These are phyloP conservation scores for Hypocrella siamensis DNA, from an alignment of 2,329 filamentous ascomycete species.

Conservation along the genomic window DNA sequence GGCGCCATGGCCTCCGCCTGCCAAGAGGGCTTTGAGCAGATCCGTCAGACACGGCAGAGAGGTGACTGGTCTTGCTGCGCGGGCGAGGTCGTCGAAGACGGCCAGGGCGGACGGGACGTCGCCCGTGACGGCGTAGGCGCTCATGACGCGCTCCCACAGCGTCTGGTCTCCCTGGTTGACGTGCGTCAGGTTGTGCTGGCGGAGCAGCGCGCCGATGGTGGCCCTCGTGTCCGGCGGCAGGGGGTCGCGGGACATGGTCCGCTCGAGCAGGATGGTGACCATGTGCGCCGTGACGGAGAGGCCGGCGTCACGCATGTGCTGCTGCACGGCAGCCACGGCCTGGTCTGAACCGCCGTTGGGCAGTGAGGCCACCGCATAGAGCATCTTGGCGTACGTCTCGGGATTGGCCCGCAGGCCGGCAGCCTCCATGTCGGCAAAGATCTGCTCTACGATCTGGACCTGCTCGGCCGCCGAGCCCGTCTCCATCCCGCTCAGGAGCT, in stretches of 20 bases:
- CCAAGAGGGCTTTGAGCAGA: constrained; percentile 21
- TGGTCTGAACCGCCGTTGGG: constrained; percentile 22
- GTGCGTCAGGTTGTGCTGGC: constrained; percentile 30
- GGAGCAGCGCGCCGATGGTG: constrained; percentile 42
- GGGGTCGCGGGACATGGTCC: constrained; percentile 44
- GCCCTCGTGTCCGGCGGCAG: constrained; percentile 33
- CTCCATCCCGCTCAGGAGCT: constrained; percentile 27
- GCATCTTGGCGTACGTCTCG: constrained; percentile 53
- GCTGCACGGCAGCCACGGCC: constrained; percentile 44
- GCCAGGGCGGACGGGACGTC: constrained; percentile 32
- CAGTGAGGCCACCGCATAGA: constrained; percentile 32
- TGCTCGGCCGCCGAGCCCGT: constrained; percentile 31
- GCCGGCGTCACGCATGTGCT: constrained; percentile 40
- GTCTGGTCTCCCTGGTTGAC: constrained; percentile 34
- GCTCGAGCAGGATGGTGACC: constrained; percentile 57
- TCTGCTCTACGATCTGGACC: constrained; percentile 29
- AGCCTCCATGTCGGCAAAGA: constrained; percentile 42
- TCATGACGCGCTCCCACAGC: constrained; percentile 56
- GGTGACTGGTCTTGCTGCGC: constrained; percentile 22
- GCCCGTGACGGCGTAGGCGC: constrained; percentile 44
- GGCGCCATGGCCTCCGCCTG: constrained; percentile 5
- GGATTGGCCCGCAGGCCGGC: constrained; percentile 43
- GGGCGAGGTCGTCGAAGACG: constrained; percentile 29
- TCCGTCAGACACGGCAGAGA: constrained; percentile 26
- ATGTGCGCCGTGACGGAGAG: constrained; percentile 46